Percentiles rank a stretch among this genome's conserved stretches.
Conservation (phyloP, 306 rosid species). For the Sechiopsis laciniata region DNA sequence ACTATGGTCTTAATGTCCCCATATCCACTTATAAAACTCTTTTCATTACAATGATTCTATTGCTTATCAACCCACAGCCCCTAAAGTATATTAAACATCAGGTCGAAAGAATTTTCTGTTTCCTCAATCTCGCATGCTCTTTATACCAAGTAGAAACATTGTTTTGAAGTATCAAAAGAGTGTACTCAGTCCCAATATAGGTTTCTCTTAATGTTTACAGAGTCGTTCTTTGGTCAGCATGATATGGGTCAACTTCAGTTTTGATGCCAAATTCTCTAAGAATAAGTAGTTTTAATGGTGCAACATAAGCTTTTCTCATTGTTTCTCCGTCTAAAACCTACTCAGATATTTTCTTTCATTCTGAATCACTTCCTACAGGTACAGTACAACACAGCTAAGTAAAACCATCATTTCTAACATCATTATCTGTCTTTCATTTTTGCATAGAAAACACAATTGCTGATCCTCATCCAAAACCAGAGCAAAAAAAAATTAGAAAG, state of each 20-base stretch:
- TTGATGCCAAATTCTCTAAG: background rate
- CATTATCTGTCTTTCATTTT: background rate
- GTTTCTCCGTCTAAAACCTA: background rate
- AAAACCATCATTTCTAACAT: background rate
- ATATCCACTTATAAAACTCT: too few species aligned
- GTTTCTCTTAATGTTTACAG: background rate
- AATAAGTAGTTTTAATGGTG: background rate
- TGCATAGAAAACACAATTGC: background rate
- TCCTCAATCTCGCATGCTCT: too few species aligned
- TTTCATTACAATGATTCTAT: too few species aligned
- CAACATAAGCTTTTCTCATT: background rate
- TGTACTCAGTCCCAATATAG: slow-evolving; percentile 1
- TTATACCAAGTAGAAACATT: too few species aligned
- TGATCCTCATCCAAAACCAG: background rate
- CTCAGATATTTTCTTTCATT: background rate
- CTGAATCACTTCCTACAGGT: slow-evolving; percentile 1
- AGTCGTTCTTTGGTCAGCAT: background rate
- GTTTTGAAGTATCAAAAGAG: background rate
- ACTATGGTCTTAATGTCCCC: too few species aligned
- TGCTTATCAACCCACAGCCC: too few species aligned
- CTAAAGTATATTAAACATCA: too few species aligned
- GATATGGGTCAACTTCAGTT: slow-evolving; percentile 1
- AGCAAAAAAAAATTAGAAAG: background rate
- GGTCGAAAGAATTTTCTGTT: too few species aligned
- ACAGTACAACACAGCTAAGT: background rate